Conservation (phyloP, 768 basidiomycete genomes). For the Lactifluus volemus region DNA sequence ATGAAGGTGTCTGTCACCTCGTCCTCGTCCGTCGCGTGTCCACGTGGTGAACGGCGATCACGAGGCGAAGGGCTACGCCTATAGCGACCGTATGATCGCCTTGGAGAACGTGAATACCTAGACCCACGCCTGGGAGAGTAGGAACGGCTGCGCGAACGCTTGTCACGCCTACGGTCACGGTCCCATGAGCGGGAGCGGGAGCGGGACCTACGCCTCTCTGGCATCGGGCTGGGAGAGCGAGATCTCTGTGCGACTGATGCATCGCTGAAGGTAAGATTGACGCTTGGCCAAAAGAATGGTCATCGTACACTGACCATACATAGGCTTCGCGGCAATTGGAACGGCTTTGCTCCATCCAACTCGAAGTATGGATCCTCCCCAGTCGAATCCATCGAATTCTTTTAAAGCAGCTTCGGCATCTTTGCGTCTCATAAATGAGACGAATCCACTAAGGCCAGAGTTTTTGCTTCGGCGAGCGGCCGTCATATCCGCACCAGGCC, state of each 20-base stretch:
- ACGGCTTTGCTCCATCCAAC: constrained; percentile 99
- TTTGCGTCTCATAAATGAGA: constrained; percentile 89
- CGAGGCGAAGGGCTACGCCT: constrained; percentile 40
- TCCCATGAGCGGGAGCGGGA: constrained; percentile 15
- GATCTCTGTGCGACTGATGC: constrained; percentile 14
- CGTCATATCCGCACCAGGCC: constrained; percentile 72
- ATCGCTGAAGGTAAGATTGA: background rate
- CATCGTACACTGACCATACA: constrained; percentile 55
- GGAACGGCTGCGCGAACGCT: constrained; percentile 27
- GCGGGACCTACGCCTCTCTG: constrained; percentile 27
- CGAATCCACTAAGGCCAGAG: constrained; percentile 86
- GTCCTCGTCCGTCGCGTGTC: constrained; percentile 43
- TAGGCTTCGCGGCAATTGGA: constrained; percentile 65
- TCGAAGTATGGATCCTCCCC: constrained; percentile 82
- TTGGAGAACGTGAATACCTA: constrained; percentile 36
- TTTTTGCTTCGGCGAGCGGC: constrained; percentile 59
- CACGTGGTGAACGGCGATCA: constrained; percentile 29
- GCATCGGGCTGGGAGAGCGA: constrained; percentile 28
- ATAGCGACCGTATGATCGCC: constrained; percentile 27
- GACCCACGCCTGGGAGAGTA: constrained; percentile 33
- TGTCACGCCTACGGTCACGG: constrained; percentile 28
- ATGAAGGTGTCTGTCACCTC: constrained; percentile 80
- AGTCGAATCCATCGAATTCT: constrained; percentile 88
- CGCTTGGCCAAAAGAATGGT: background rate
- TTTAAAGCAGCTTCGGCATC: constrained; percentile 86